Base-by-base conservation (phyloP, 1,139 yeast genomes). In the Suhomyces wounanorum region DNA sequence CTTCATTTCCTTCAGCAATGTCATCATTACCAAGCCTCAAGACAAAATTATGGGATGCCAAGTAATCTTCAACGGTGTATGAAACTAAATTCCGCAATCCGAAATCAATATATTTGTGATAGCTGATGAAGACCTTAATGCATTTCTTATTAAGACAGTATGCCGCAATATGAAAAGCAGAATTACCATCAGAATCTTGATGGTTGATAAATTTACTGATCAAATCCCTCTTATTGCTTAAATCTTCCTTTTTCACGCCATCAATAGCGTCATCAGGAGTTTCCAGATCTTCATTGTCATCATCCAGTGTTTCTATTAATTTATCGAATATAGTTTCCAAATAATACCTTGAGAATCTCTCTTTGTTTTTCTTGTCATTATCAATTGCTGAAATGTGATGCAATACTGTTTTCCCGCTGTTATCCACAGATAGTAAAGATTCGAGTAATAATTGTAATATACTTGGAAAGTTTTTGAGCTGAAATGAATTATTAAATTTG, bases 151-250 rank as follows among this genome's bases (percentile, higher is more conserved):
- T 89, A 42, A 87, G 81, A 61, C 87, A 83, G 50, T 83, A 81
- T 1, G 96, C 88, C 28, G 94, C 87, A 43, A 92, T 79, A 61
- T 92, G 96, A 51, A 91, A 74, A 0, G 96, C 96, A 0, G 97
- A 89, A 64, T 92, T 90, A 0, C 98, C 98, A 58, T 86, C 84
- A 28, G 74, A 69, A 65, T 94, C 97, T 59, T 87, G 95, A 49
- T 84, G 83, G 64, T 91, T 88, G 44, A 90, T 72, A 59, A 89
- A 84, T 63, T 88, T 94, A 17, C 84, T 77, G 31, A 90, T 72
- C 21, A 73, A 52, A 17, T 69, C 70, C 40, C 65, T 65, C 25
- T 59, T 59, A 21, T 57, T 57, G 7, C 56, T 43, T n/a, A 13
- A 30, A 11, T 40, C 31, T 23, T 50, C 21, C 13, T 38, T 54